A percentile compares a stretch with the other conserved stretches of the same genome.
Evolutionary conservation across 2,329 filamentous ascomycete species (phyloP).

Genomic region (Colletotrichum spaethianum): DNA sequence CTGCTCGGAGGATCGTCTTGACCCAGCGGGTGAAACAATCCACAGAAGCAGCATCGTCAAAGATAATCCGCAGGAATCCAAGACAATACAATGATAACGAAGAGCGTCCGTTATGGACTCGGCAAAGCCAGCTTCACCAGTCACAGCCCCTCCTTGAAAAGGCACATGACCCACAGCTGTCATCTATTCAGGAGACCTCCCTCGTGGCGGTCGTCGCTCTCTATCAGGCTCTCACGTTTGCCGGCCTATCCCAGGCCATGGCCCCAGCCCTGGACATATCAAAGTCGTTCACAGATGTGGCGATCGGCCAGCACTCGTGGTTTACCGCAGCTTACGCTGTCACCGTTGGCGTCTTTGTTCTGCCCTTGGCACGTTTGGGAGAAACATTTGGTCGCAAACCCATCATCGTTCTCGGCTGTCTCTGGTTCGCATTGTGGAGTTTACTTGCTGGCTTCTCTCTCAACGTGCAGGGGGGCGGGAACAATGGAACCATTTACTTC

Average conservation of each 20-base stretch:
- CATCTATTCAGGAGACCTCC: not conserved
- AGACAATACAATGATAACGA: not conserved
- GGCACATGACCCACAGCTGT: not conserved
- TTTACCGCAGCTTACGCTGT: constrained; percentile 70
- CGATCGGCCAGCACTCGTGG: constrained; percentile 64
- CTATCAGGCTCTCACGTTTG: constrained; percentile 20
- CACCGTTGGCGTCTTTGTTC: constrained; percentile 69
- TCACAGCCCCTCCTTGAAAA: not conserved
- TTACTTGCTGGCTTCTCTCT: constrained; percentile 61
- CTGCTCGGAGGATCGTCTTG: constrained; percentile 24
- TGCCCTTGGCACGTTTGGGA: constrained; percentile 70
- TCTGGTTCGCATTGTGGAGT: constrained; percentile 69
- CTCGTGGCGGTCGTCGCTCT: constrained; percentile 6
- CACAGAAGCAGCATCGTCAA: not conserved
- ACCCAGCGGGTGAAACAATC: constrained; percentile 4
- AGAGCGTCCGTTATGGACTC: not conserved
- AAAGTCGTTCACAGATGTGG: constrained; percentile 4
- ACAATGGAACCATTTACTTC: constrained; percentile 58
- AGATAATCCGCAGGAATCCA: not conserved
- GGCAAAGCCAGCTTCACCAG: not conserved
- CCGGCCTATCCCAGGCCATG: constrained; percentile 9
- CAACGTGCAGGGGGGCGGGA: constrained; percentile 13
- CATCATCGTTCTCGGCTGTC: constrained; percentile 66
- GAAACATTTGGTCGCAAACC: constrained; percentile 71
- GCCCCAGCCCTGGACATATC: constrained; percentile 14